These are phyloP conservation scores for Myxozyma vanderwaltii DNA, from an alignment of 805 yeast genomes.

Conservation along the genomic window DNA sequence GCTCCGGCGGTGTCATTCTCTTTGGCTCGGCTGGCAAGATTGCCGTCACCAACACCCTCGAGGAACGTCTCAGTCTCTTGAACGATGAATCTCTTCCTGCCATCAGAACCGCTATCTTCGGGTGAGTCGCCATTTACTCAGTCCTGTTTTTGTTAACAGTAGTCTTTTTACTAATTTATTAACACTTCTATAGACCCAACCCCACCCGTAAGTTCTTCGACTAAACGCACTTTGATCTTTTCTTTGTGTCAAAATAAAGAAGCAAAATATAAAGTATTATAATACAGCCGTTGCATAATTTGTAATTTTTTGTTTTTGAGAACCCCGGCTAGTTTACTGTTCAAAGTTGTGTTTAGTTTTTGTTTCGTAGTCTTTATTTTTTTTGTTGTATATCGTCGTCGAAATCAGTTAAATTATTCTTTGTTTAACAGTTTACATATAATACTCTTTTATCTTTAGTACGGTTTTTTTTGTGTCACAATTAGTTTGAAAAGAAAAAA, in stretches of 20 bases:
- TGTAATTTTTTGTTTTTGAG: background rate
- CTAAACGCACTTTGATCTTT: constrained; percentile 47
- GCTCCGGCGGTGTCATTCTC: constrained; percentile 83
- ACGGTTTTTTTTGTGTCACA: constrained; percentile 16
- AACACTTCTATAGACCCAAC: constrained; percentile 1
- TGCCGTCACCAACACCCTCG: constrained; percentile 88
- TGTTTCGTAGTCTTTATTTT: background rate
- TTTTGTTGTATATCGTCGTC: background rate
- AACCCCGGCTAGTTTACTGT: background rate
- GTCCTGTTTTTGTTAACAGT: too few relatives aligned
- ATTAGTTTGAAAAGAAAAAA: background rate
- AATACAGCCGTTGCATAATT: constrained; percentile 5
- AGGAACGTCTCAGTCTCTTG: constrained; percentile 84
- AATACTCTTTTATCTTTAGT: background rate
- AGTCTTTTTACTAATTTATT: background rate
- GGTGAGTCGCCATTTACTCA: constrained; percentile 51
- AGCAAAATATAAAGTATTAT: background rate
- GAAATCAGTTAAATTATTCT: background rate
- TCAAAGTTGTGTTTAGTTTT: background rate
- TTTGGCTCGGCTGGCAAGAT: constrained; percentile 75
- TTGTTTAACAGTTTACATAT: background rate
- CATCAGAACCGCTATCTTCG: constrained; percentile 85
- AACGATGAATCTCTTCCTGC: constrained; percentile 88
- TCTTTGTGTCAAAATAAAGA: too few relatives aligned
- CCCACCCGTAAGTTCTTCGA: constrained; percentile 87